Percentiles rank a stretch among this genome's conserved stretches.
phyloP scores from a whole-genome alignment of 495 filamentous ascomycete species.

The Pseudotulostoma volvatum region DNA sequence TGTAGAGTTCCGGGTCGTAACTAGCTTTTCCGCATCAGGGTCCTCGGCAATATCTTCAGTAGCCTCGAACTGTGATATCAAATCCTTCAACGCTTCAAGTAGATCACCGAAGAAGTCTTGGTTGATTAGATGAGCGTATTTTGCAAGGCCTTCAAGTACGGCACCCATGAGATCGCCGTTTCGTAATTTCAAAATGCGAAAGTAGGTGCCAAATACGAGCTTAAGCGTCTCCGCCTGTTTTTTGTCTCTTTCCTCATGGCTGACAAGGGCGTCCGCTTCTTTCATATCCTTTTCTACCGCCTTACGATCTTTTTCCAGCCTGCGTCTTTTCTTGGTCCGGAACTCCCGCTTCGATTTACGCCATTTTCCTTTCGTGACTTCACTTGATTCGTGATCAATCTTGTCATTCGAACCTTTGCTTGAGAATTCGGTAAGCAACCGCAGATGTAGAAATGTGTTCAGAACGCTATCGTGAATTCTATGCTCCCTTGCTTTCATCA shows the following conservation, averaged over 20 bases:
- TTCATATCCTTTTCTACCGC: constrained; percentile 83
- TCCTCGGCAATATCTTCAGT: constrained; percentile 30
- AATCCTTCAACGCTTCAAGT: constrained; percentile 81
- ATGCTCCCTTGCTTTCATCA: constrained; percentile 81
- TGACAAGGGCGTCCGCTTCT: constrained; percentile 77
- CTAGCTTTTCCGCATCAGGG: constrained; percentile 20
- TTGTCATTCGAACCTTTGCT: constrained; percentile 61
- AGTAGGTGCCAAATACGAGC: constrained; percentile 86
- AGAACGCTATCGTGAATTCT: constrained; percentile 67
- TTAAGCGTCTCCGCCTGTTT: constrained; percentile 92
- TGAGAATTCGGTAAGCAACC: constrained; percentile 72
- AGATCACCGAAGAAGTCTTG: constrained; percentile 96
- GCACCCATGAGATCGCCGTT: constrained; percentile 72
- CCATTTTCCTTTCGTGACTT: constrained; percentile 38
- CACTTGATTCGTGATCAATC: constrained; percentile 38
- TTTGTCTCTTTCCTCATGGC: constrained; percentile 77
- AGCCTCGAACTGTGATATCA: constrained; percentile 55
- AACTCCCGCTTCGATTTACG: constrained; percentile 58
- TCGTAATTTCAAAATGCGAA: constrained; percentile 76
- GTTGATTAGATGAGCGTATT: constrained; percentile 91
- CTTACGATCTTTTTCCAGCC: constrained; percentile 66
- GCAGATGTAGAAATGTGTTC: constrained; percentile 80
- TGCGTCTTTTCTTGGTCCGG: constrained; percentile 58
- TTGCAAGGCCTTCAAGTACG: constrained; percentile 78
- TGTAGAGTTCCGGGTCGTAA: constrained; percentile 42